A percentile compares a stretch with the other conserved stretches of the same genome.
Conservation (phyloP, 2,329 filamentous ascomycete genomes). For the Cladophialophora psammophila region DNA sequence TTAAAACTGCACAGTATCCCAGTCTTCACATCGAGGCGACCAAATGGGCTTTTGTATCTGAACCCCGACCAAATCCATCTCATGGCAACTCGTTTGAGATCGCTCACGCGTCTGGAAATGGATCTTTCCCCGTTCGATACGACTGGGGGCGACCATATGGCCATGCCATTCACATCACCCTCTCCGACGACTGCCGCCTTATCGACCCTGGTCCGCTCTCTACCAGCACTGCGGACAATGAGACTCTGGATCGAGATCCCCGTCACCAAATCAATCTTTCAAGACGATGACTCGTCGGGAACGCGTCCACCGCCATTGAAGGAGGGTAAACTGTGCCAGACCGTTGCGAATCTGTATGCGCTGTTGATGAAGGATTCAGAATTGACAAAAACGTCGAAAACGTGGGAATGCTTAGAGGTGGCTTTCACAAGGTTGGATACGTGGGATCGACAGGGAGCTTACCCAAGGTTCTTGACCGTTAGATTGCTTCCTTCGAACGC, state of each 20-base stretch:
- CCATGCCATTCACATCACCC: not conserved
- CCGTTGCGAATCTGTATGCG: conserved; percentile 6
- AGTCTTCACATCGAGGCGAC: not conserved
- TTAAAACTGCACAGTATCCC: conserved; percentile 7
- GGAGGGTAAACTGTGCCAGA: conserved; percentile 4
- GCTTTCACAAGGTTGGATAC: conserved; percentile 13
- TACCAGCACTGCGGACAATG: not conserved
- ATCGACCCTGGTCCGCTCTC: not conserved
- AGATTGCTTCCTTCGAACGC: conserved; percentile 1
- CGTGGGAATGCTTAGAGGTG: conserved; percentile 6
- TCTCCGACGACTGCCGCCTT: not conserved
- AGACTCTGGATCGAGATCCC: conserved; percentile 14
- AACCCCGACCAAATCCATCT: not conserved
- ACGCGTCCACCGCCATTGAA: not conserved
- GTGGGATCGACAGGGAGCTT: conserved; percentile 12
- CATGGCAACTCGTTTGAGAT: not conserved
- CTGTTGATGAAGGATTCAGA: not conserved
- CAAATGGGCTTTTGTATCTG: not conserved
- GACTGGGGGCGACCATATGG: not conserved
- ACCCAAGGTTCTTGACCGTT: conserved; percentile 15
- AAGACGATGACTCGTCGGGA: not conserved
- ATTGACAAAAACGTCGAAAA: not conserved
- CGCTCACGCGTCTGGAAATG: conserved; percentile 8
- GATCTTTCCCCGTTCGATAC: conserved; percentile 5
- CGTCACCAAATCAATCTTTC: not conserved